Percentiles rank a stretch among this genome's conserved stretches.
Evolutionary conservation across 768 basidiomycete species (phyloP).

Genomic region (Suillus variegatus): DNA sequence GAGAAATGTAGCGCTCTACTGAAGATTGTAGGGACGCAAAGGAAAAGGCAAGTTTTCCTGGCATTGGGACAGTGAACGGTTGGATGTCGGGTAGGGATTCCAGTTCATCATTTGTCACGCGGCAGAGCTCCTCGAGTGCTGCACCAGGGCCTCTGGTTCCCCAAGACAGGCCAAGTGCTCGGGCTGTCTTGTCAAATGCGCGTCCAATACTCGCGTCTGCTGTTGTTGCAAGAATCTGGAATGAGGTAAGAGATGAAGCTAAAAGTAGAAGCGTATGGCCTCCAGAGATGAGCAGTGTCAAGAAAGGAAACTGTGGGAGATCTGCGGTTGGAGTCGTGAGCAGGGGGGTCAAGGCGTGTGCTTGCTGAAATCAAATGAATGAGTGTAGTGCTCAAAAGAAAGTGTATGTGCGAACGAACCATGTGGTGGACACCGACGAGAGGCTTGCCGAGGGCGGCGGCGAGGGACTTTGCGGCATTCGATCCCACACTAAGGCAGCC

Average conservation of each 20-base stretch:
- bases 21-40: slow-evolving; percentile 77
- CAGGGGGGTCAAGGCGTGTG: slow-evolving; percentile 82
- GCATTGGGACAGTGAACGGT: slow-evolving; percentile 50
- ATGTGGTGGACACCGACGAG: slow-evolving; percentile 94
- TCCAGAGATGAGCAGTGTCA: slow-evolving; percentile 89
- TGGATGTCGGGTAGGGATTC: slow-evolving; percentile 33
- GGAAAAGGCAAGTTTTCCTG: slow-evolving; percentile 67
- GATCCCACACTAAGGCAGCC: slow-evolving; percentile 80
- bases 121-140: slow-evolving; percentile 76
- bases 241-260: slow-evolving; percentile 56
- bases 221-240: slow-evolving; percentile 73
- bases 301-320: slow-evolving; percentile 75
- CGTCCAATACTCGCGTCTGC: slow-evolving; percentile 46
- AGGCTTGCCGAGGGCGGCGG: slow-evolving; percentile 75
- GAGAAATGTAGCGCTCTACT: slow-evolving; percentile 57
- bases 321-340: slow-evolving; percentile 53
- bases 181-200: too few relatives aligned
- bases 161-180: slow-evolving; percentile 60
- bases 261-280: slow-evolving; percentile 91
- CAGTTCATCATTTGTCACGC: slow-evolving; percentile 23
- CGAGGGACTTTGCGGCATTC: slow-evolving; percentile 84
- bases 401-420: slow-evolving; percentile 46
- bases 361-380: slow-evolving; percentile 60
- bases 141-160: slow-evolving; percentile 68
- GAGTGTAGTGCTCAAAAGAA: too few relatives aligned